phyloP scores from a whole-genome alignment of 257 asterid species.

The Scutellaria barbata region DNA sequence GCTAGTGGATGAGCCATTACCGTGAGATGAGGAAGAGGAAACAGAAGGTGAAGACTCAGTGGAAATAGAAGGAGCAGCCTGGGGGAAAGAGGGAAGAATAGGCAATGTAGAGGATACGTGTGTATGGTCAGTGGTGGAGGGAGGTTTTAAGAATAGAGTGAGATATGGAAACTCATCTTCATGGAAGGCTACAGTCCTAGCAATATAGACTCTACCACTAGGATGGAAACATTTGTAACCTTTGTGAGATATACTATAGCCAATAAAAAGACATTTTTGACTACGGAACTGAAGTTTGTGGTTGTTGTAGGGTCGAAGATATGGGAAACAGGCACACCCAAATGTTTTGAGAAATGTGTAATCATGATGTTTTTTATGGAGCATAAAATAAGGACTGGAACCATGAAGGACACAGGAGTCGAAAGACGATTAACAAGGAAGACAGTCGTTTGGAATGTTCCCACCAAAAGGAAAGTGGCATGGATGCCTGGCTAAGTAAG shows the following conservation, averaged over 20 bases:
- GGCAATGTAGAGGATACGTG: not conserved
- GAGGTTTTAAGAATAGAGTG: no score
- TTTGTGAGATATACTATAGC: not conserved
- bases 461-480: not conserved
- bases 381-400: not conserved
- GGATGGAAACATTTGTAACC: not conserved
- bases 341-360: not conserved
- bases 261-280: not conserved
- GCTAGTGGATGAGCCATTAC: not conserved
- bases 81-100: no score
- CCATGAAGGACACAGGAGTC: fast-evolving
- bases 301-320: not conserved
- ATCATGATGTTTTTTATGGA: not conserved
- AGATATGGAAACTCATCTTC: not conserved
- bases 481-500: not conserved
- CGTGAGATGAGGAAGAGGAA: no score
- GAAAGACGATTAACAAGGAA: not conserved
- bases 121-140: not conserved
- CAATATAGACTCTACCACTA: not conserved
- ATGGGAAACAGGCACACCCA: not conserved
- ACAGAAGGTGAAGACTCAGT: not conserved
- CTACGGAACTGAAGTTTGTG: not conserved
- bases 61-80: not conserved
- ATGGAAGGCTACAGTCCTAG: not conserved
- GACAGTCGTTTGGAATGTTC: not conserved